phyloP scores from a whole-genome alignment of 116 monocot species.

The Cymodocea nodosa region DNA sequence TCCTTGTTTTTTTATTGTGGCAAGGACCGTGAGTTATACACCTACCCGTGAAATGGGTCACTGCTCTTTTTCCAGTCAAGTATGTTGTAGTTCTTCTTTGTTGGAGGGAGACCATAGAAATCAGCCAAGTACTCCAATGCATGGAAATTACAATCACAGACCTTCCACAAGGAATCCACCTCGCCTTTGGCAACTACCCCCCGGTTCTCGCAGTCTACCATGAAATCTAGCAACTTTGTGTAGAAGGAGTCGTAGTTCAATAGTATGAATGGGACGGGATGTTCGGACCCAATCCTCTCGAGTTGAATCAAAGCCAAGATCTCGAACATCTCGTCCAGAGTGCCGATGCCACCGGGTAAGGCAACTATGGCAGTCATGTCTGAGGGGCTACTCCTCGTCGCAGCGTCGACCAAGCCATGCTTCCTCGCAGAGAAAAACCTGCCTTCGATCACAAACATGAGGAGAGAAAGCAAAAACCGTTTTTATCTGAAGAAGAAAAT shows the following conservation, averaged over 20 bases:
- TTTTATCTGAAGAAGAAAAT: background rate
- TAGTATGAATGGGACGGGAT: slow-evolving; percentile 74
- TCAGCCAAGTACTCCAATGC: slow-evolving; percentile 71
- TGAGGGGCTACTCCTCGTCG: slow-evolving; percentile 37
- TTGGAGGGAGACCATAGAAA: slow-evolving; percentile 36
- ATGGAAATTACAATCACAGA: slow-evolving; percentile 55
- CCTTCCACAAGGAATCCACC: slow-evolving; percentile 62
- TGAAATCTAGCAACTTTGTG: slow-evolving; percentile 64
- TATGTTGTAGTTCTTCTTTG: slow-evolving; percentile 10
- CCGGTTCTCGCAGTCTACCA: slow-evolving; percentile 64
- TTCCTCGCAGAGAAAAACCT: slow-evolving; percentile 96
- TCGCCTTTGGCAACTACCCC: slow-evolving; percentile 62
- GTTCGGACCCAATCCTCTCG: slow-evolving; percentile 63
- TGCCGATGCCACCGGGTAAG: slow-evolving; percentile 84
- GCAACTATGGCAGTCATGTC: slow-evolving; percentile 73
- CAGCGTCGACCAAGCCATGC: slow-evolving; percentile 85
- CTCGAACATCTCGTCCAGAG: slow-evolving; percentile 87
- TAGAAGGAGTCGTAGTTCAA: slow-evolving; percentile 88
- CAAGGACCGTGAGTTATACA: background rate
- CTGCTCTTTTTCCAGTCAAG: background rate
- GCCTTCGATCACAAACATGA: slow-evolving; percentile 2
- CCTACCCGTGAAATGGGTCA: background rate
- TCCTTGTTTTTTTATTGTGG: background rate
- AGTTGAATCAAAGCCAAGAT: slow-evolving; percentile 76
- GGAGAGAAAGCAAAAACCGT: background rate